These are phyloP conservation scores for Blastocystis hominis DNA, from an alignment of 352 stramenopile species.

Conservation along the genomic window DNA sequence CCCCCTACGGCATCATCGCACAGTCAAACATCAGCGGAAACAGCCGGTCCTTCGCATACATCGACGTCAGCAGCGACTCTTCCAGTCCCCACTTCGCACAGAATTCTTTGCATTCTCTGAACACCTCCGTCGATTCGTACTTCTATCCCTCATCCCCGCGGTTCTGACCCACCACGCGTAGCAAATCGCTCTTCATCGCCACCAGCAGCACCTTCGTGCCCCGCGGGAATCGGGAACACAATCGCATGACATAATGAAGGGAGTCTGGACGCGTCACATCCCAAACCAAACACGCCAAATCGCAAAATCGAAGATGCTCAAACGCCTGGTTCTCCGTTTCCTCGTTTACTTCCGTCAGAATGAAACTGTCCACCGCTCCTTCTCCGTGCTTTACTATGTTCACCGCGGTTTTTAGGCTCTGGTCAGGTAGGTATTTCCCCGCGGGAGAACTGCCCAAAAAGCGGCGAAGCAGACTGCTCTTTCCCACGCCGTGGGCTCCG, in stretches of 20 bases:
- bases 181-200: constrained; percentile 3
- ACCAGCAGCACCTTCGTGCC: constrained; percentile 7
- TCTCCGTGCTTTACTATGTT: background rate
- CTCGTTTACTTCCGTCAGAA: constrained; percentile 17
- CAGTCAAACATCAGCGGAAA: constrained; percentile 30
- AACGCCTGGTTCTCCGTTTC: background rate
- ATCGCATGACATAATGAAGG: background rate
- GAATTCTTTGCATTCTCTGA: background rate
- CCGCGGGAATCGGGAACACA: background rate
- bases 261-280: background rate
- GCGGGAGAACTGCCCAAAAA: background rate
- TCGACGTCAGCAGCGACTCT: background rate
- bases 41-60: background rate
- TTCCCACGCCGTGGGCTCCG: background rate
- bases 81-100: background rate
- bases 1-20: background rate
- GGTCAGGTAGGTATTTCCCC: background rate
- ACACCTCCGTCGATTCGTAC: background rate
- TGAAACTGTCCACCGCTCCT: background rate
- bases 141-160: background rate
- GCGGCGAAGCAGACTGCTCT: background rate
- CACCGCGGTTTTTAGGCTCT: background rate
- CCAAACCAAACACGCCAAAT: constrained; percentile 4
- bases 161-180: background rate
- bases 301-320: background rate